A percentile compares a stretch with the other conserved stretches of the same genome.
These are phyloP conservation scores for Triticum monococcum DNA, from an alignment of 176 grass and related monocot genomes.

Conservation along the genomic window DNA sequence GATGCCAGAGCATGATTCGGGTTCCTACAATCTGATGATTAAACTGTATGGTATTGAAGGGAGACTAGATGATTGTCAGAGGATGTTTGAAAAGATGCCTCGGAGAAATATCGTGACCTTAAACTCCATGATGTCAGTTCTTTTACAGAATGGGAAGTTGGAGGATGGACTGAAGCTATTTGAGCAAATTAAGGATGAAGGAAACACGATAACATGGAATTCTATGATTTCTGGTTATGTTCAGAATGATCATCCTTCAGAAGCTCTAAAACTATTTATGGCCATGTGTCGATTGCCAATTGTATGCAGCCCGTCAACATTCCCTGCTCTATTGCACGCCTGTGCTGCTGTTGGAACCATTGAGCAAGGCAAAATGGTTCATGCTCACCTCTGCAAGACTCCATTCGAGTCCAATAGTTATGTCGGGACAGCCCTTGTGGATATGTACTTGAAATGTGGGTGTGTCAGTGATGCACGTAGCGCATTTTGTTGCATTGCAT, in stretches of 20 bases:
- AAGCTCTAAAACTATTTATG: slow-evolving; percentile 53
- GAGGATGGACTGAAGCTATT: slow-evolving; percentile 49
- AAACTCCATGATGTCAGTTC: slow-evolving; percentile 58
- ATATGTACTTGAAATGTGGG: slow-evolving; percentile 69
- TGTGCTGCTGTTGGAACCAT: slow-evolving; percentile 48
- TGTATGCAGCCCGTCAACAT: slow-evolving; percentile 48
- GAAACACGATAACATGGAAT: slow-evolving; percentile 54
- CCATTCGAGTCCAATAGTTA: slow-evolving; percentile 44
- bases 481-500: slow-evolving; percentile 32
- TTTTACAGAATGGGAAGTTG: slow-evolving; percentile 45
- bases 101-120: slow-evolving; percentile 52
- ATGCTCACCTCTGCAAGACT: slow-evolving; percentile 47
- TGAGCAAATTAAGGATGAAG: slow-evolving; percentile 52
- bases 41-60: slow-evolving; percentile 42
- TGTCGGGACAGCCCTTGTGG: slow-evolving; percentile 57
- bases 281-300: slow-evolving; percentile 40
- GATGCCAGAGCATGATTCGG: slow-evolving; percentile 42
- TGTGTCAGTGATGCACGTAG: slow-evolving; percentile 39
- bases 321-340: slow-evolving; percentile 48
- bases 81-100: slow-evolving; percentile 59
- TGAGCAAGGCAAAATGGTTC: slow-evolving; percentile 61
- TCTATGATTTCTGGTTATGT: slow-evolving; percentile 65
- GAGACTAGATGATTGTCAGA: slow-evolving; percentile 43
- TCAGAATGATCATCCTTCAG: slow-evolving; percentile 46
- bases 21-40: slow-evolving; percentile 63